Base-by-base conservation (phyloP, 495 filamentous ascomycete species). In the Penicillium crystallinum region DNA sequence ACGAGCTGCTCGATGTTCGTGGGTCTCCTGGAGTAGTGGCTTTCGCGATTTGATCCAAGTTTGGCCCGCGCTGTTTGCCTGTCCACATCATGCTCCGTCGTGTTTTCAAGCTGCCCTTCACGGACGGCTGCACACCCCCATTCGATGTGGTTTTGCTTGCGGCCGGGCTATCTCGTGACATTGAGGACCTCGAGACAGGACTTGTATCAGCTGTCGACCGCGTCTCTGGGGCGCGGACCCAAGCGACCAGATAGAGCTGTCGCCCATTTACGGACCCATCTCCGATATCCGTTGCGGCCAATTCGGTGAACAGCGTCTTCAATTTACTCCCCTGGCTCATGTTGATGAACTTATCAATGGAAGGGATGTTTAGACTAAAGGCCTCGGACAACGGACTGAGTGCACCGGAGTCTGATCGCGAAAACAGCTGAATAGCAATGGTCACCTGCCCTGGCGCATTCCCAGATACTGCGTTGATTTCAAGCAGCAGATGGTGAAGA, bases 11-110 rank as follows among this genome's bases (percentile, higher is more conserved):
- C 1, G 84, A 78, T 27, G 80, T 70, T 14, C 61, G 69, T 11
- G 63, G 46, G 71, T 79, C 60, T 68, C 73, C 58, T 76, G 81
- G 57, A 25, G 38, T 51, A 59, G 52, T 38, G 17, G 50, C 18
- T 34, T 47, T 56, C 14, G 52, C n/a, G 51, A 55, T 33, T 38
- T 57, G 50, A 31, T 70, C 69, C 23, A 63, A 36, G 47, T 63
- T 67, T 9, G 60, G 61, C 17, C 59, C 51, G 15, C 69, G 67
- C 15, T 54, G 53, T 48, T 76, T 76, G 11, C 64, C 59, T 0
- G 83, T 82, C 84, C 89, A 95, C 84, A 95, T 91, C 62, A 92
- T 71, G 67, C 91, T 95, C 56, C 91, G 82, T 57, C 88, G 86
- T 52, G 73, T 71, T 55, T 73, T 79, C 18, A 74, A 40, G 52